Percentiles rank a stretch among this genome's conserved stretches.
Conservation (phyloP, 768 basidiomycete species). For the Phaffia tasmanica region DNA sequence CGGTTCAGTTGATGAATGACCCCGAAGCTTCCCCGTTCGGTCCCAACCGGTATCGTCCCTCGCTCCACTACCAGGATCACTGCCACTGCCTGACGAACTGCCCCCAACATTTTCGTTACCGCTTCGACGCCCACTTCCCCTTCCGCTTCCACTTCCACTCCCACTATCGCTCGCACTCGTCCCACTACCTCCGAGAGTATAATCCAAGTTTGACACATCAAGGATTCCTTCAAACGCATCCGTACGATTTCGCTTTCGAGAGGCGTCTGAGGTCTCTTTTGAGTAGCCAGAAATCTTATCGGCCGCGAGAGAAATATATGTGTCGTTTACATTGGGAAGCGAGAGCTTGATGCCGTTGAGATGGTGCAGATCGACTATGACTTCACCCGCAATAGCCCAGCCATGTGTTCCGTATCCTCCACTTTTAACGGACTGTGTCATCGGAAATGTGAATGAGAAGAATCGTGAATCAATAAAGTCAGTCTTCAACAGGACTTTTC, state of each 20-base stretch:
- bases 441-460: too few relatives aligned
- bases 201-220: slow-evolving; percentile 6
- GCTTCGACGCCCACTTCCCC: slow-evolving; percentile 4
- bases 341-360: slow-evolving; percentile 61
- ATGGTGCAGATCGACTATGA: slow-evolving; percentile 67
- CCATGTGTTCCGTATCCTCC: slow-evolving; percentile 87
- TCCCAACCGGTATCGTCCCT: slow-evolving; percentile 17
- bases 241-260: slow-evolving; percentile 32
- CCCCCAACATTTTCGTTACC: slow-evolving; percentile 26
- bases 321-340: slow-evolving; percentile 28
- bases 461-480: too few relatives aligned
- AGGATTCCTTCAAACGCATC: slow-evolving; percentile 22
- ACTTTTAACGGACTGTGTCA: slow-evolving; percentile 55
- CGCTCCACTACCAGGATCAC: slow-evolving; percentile 10
- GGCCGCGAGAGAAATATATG: not conserved
- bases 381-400: slow-evolving; percentile 73
- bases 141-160: slow-evolving; percentile 26
- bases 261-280: slow-evolving; percentile 41
- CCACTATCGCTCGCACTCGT: slow-evolving; percentile 23
- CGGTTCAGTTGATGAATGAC: not conserved
- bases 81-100: slow-evolving; percentile 15
- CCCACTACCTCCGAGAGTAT: slow-evolving; percentile 13
- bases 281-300: slow-evolving; percentile 25
- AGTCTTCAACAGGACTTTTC: too few relatives aligned
- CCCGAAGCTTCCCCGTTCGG: not conserved